Percentiles rank a stretch among this genome's conserved stretches.
These are phyloP conservation scores for Fusarium nanum DNA, from an alignment of 2,329 filamentous ascomycete genomes.

Conservation along the genomic window DNA sequence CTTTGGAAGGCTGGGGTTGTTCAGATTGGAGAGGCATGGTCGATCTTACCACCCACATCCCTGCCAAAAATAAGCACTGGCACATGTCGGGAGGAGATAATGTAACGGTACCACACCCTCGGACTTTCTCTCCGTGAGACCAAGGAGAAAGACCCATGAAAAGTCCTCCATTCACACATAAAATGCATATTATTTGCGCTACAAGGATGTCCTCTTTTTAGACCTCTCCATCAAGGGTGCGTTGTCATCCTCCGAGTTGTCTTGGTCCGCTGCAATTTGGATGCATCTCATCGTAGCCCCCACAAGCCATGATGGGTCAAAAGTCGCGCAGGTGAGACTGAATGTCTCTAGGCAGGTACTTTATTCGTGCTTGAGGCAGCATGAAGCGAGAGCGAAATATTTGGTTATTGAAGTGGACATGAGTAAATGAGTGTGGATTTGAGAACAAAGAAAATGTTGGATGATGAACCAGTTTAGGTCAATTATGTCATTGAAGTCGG, in stretches of 20 bases:
- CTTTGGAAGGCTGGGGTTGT: constrained; percentile 25
- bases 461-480: background rate
- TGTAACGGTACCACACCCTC: constrained; percentile 35
- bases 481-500: background rate
- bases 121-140: constrained; percentile 33
- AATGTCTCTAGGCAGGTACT: background rate
- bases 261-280: constrained; percentile 32
- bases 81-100: constrained; percentile 22
- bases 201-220: constrained; percentile 22
- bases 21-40: constrained; percentile 27
- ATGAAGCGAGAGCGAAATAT: constrained; percentile 15
- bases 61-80: constrained; percentile 40
- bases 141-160: constrained; percentile 10
- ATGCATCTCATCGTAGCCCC: constrained; percentile 31
- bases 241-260: constrained; percentile 34
- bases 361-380: background rate
- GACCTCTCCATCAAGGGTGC: constrained; percentile 31
- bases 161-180: constrained; percentile 6
- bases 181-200: constrained; percentile 19
- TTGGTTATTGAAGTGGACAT: constrained; percentile 6
- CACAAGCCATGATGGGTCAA: constrained; percentile 16
- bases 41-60: constrained; percentile 38
- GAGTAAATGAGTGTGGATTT: background rate
- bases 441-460: constrained; percentile 28
- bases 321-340: constrained; percentile 43